These are phyloP conservation scores for Rhododendron molle DNA, from an alignment of 148 eudicot genomes.

Conservation along the genomic window DNA sequence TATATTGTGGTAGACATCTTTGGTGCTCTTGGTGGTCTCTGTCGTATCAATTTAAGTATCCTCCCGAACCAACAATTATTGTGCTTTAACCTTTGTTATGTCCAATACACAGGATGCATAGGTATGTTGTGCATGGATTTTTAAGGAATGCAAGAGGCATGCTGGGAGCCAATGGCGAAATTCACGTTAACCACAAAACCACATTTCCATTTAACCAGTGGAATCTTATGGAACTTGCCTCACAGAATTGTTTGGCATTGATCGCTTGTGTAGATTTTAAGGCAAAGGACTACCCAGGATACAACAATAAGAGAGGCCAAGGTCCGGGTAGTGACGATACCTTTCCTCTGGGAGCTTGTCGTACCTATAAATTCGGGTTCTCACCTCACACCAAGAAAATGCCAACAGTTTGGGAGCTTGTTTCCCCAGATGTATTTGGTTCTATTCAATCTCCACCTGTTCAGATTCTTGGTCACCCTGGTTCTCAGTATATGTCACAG, in stretches of 20 bases:
- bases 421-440: too few relatives aligned
- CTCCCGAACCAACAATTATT: background rate
- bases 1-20: background rate
- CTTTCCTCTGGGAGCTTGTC: constrained; percentile 49
- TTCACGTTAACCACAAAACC: constrained; percentile 63
- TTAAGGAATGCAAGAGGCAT: constrained; percentile 48
- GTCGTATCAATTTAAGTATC: background rate
- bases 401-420: background rate
- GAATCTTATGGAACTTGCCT: constrained; percentile 47
- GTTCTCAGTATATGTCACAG: too few relatives aligned
- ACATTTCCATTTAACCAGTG: constrained; percentile 39
- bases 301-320: constrained; percentile 59
- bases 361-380: constrained; percentile 47
- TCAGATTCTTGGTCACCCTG: too few relatives aligned
- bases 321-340: constrained; percentile 41
- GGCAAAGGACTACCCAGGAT: constrained; percentile 54
- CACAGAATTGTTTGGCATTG: constrained; percentile 20
- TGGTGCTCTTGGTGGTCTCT: background rate
- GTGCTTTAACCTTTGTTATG: background rate
- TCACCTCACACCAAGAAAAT: background rate
- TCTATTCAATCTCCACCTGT: too few relatives aligned
- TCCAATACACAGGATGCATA: constrained; percentile 32
- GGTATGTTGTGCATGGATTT: constrained; percentile 43
- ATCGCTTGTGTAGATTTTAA: constrained; percentile 29
- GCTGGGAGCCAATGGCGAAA: constrained; percentile 45